These are phyloP conservation scores for Penicillium hesseltinei DNA, from an alignment of 2,329 filamentous ascomycete genomes.

Conservation along the genomic window DNA sequence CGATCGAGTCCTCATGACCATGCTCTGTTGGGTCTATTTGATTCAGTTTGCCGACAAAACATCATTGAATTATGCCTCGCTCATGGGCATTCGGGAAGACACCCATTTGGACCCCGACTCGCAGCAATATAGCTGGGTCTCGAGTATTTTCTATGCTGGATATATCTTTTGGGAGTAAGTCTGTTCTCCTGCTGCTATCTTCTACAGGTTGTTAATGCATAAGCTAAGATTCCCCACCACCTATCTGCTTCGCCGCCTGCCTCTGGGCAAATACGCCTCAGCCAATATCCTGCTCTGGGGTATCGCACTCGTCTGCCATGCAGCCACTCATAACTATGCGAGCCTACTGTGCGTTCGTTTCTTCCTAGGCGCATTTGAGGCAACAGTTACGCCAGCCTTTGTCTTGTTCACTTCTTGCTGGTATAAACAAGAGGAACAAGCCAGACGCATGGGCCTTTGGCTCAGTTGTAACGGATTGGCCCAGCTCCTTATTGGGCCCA, in stretches of 20 bases:
- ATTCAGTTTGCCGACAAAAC: slow-evolving; percentile 14
- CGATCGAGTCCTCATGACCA: slow-evolving; percentile 6
- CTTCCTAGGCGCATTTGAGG: slow-evolving; percentile 19
- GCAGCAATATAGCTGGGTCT: slow-evolving; percentile 48
- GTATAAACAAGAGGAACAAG: slow-evolving; percentile 17
- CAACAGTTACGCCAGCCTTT: slow-evolving; percentile 14
- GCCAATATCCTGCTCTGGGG: slow-evolving; percentile 30
- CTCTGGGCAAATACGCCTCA: slow-evolving; percentile 49
- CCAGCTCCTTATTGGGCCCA: slow-evolving; percentile 10
- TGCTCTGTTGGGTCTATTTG: slow-evolving; percentile 13
- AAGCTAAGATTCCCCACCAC: slow-evolving; percentile 47
- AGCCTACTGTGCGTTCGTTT: slow-evolving; percentile 21
- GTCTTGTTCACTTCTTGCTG: slow-evolving; percentile 14
- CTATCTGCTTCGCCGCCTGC: slow-evolving; percentile 48
- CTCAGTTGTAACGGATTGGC: slow-evolving; percentile 18
- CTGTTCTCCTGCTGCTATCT: background rate
- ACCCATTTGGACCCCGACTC: slow-evolving; percentile 39
- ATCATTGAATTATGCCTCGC: slow-evolving; percentile 15
- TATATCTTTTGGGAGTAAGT: slow-evolving; percentile 46
- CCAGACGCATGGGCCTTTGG: slow-evolving; percentile 16
- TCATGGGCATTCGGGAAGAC: slow-evolving; percentile 23
- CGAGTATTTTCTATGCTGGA: slow-evolving; percentile 36
- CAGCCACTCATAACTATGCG: slow-evolving; percentile 18
- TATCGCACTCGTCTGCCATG: slow-evolving; percentile 15
- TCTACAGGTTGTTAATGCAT: background rate